phyloP scores from a whole-genome alignment of 345 rosid genomes.

The Arabidopsis suecica region DNA sequence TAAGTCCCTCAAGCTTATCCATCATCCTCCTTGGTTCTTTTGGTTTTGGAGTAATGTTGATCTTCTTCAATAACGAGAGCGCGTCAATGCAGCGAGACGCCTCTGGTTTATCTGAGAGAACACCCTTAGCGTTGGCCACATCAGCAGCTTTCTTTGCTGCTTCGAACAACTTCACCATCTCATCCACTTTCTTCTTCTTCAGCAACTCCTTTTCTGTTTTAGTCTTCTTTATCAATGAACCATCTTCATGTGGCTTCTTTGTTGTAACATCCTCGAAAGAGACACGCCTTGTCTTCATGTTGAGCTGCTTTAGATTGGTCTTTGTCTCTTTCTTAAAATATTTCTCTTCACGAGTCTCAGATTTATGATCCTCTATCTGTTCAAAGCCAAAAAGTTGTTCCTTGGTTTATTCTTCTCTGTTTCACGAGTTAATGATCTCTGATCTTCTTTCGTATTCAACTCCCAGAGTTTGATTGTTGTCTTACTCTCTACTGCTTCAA shows the following conservation, averaged over 20 bases:
- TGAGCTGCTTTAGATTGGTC: background rate
- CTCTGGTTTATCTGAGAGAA: constrained; percentile 11
- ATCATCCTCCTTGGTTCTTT: constrained; percentile 13
- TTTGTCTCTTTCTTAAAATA: background rate
- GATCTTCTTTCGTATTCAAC: background rate
- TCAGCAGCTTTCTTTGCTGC: constrained; percentile 36
- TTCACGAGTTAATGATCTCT: background rate
- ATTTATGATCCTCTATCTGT: background rate
- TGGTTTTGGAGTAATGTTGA: background rate
- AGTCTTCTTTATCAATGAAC: background rate
- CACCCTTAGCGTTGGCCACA: constrained; percentile 15
- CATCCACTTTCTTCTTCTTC: background rate
- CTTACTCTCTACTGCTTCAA: background rate
- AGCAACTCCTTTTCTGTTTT: background rate
- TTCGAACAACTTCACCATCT: constrained; percentile 25
- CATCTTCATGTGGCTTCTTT: background rate
- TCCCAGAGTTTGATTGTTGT: too few species aligned
- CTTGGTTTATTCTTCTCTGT: background rate
- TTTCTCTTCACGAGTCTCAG: background rate
- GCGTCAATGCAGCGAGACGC: background rate
- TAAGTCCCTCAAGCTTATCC: constrained; percentile 27
- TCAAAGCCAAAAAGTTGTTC: background rate
- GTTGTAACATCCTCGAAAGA: background rate
- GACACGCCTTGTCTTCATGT: background rate
- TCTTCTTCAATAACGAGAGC: background rate